phyloP scores from a whole-genome alignment of 257 asterid species.

The Gynochthodes officinalis region DNA sequence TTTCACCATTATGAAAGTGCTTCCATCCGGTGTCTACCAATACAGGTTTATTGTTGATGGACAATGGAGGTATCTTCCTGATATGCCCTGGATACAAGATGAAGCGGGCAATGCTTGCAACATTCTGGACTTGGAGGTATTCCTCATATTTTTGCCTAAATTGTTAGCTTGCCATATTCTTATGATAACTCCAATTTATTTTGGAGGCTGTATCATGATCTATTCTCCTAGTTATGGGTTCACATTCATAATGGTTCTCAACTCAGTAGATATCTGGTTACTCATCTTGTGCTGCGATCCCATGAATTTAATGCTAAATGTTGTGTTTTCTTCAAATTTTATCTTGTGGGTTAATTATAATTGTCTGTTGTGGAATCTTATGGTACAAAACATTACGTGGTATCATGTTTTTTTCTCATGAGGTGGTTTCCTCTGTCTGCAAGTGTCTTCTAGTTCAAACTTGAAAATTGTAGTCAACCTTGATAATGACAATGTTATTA shows the following conservation, averaged over 20 bases:
- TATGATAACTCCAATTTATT: background rate
- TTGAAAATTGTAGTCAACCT: background rate
- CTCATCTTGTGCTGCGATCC: background rate
- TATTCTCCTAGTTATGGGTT: background rate
- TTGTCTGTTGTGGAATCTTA: background rate
- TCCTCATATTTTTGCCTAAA: slow-evolving; percentile 12
- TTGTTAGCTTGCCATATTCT: background rate
- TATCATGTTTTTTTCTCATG: background rate
- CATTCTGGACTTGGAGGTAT: slow-evolving; percentile 88
- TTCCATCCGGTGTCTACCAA: slow-evolving; percentile 89
- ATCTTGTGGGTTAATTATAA: background rate
- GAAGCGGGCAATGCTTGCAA: slow-evolving; percentile 81
- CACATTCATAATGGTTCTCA: background rate
- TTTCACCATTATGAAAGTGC: slow-evolving; percentile 94
- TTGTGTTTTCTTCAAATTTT: background rate
- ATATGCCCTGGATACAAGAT: slow-evolving; percentile 72
- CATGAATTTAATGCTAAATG: background rate
- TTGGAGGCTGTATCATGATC: background rate
- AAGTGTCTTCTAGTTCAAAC: background rate
- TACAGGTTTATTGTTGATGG: slow-evolving; percentile 94
- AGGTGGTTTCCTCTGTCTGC: background rate
- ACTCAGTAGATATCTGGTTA: background rate
- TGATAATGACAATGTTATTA: background rate
- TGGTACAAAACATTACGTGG: background rate
- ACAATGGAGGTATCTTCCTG: slow-evolving; percentile 80